Evolutionary conservation across 495 filamentous ascomycete species (phyloP).

Genomic region (Trichoderma asperelloides): DNA sequence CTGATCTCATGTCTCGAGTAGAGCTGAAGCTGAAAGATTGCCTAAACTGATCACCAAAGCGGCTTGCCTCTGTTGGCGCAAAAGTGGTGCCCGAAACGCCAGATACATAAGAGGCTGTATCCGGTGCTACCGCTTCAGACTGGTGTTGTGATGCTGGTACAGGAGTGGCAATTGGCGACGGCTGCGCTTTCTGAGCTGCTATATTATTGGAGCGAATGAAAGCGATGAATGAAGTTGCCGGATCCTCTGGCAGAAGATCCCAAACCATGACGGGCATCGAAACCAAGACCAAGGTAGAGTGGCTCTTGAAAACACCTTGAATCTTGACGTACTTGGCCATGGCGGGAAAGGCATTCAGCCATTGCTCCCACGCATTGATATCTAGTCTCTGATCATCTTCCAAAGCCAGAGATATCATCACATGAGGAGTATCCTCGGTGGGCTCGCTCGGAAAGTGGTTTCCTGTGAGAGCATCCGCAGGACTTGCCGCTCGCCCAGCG

Average conservation of each 20-base stretch:
- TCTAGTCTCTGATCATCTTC: conserved; percentile 41
- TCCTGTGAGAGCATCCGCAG: conserved; percentile 15
- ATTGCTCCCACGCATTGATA: conserved; percentile 38
- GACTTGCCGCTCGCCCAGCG: not conserved
- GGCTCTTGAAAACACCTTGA: conserved; percentile 44
- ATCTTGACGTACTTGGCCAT: conserved; percentile 42
- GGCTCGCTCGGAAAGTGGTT: conserved; percentile 14
- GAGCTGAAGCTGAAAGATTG: not conserved
- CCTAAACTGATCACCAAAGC: not conserved
- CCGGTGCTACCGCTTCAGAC: conserved; percentile 12
- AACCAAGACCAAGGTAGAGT: conserved; percentile 40
- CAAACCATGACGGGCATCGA: conserved; percentile 44
- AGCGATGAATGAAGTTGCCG: conserved; percentile 41
- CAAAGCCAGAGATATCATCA: conserved; percentile 44
- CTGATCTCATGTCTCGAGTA: not conserved
- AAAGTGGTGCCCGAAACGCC: conserved; percentile 22
- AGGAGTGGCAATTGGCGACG: not conserved
- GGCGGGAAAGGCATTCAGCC: conserved; percentile 37
- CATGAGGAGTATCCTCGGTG: conserved; percentile 37
- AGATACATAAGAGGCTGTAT: conserved; percentile 22
- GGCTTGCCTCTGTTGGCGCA: conserved; percentile 13
- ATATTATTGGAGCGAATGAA: conserved; percentile 44
- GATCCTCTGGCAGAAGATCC: conserved; percentile 42
- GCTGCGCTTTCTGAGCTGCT: not conserved
- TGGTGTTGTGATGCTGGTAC: not conserved